phyloP scores from a whole-genome alignment of 495 filamentous ascomycete genomes.

The Mycothermus thermophilus region DNA sequence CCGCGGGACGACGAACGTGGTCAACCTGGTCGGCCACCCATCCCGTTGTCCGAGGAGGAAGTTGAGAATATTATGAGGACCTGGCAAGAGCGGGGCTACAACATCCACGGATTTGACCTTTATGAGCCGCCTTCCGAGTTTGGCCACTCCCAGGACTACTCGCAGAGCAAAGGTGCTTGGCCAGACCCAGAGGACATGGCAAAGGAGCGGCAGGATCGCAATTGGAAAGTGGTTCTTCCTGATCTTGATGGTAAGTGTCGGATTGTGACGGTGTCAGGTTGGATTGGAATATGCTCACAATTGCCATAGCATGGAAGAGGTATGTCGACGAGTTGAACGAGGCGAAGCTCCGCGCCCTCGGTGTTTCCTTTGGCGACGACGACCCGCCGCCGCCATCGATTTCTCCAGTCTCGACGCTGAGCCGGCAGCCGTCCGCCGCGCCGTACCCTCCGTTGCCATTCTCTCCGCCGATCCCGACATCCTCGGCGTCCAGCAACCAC shows the following conservation, averaged over 20 bases:
- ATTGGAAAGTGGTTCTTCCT: slow-evolving; percentile 58
- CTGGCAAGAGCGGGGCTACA: slow-evolving; percentile 66
- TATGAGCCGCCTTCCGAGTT: slow-evolving; percentile 24
- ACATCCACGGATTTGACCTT: slow-evolving; percentile 58
- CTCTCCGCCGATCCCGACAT: slow-evolving; percentile 58
- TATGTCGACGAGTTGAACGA: slow-evolving; percentile 74
- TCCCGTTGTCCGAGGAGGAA: slow-evolving; percentile 47
- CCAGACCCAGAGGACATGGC: slow-evolving; percentile 50
- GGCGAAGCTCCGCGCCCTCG: slow-evolving; percentile 79
- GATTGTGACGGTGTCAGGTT: neutral
- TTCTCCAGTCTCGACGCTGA: slow-evolving; percentile 39
- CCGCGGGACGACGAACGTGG: slow-evolving; percentile 55
- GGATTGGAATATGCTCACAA: neutral
- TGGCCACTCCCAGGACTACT: slow-evolving; percentile 22
- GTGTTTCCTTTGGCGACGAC: slow-evolving; percentile 64
- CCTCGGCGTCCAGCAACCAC: slow-evolving; percentile 49
- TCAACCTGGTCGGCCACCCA: slow-evolving; percentile 40
- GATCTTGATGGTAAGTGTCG: slow-evolving; percentile 40
- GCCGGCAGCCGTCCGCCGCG: slow-evolving; percentile 43
- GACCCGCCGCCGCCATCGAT: slow-evolving; percentile 44
- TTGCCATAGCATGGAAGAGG: slow-evolving; percentile 54
- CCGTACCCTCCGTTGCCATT: slow-evolving; percentile 52
- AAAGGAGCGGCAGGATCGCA: slow-evolving; percentile 36
- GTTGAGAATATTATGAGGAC: slow-evolving; percentile 49
- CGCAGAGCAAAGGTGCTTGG: slow-evolving; percentile 58